These are phyloP conservation scores for Cydonia oblonga DNA, from an alignment of 331 rosid species.

Conservation along the genomic window DNA sequence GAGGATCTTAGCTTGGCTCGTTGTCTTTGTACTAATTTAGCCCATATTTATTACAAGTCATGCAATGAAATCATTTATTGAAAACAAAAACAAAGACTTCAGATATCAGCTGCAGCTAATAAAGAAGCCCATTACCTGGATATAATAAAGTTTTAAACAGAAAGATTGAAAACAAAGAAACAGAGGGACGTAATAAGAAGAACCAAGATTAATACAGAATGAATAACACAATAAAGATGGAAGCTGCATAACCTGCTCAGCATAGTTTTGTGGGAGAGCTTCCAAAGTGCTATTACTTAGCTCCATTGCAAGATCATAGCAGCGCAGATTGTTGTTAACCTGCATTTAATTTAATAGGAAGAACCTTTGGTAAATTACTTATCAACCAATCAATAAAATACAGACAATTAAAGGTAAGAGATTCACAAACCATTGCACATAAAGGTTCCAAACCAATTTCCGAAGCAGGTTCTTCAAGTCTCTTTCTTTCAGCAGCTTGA, in stretches of 20 bases:
- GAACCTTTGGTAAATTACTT: neutral
- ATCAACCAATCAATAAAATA: slow-evolving; percentile 8
- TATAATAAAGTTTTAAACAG: neutral
- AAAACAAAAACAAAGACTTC: neutral
- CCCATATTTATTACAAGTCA: neutral
- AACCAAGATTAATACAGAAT: slow-evolving; percentile 3
- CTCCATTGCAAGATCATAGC: slow-evolving; percentile 98
- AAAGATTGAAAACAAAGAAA: neutral
- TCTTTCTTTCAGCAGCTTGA: slow-evolving; percentile 93
- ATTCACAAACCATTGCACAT: slow-evolving; percentile 77
- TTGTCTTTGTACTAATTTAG: neutral
- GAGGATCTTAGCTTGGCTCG: neutral
- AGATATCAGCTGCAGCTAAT: neutral
- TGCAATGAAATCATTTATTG: neutral
- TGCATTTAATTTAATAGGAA: slow-evolving; percentile 20
- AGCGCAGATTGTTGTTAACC: slow-evolving; percentile 93
- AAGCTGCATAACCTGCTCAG: slow-evolving; percentile 66
- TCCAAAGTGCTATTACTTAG: slow-evolving; percentile 74
- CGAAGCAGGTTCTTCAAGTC: slow-evolving; percentile 89
- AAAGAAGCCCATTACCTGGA: neutral
- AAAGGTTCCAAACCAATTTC: slow-evolving; percentile 87
- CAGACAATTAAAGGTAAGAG: neutral
- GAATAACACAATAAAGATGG: neutral
- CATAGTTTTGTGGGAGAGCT: slow-evolving; percentile 86
- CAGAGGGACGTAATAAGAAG: neutral